Percentiles rank a stretch among this genome's conserved stretches.
phyloP scores from a whole-genome alignment of 139 green algal genomes.

The Penium margaritaceum region DNA sequence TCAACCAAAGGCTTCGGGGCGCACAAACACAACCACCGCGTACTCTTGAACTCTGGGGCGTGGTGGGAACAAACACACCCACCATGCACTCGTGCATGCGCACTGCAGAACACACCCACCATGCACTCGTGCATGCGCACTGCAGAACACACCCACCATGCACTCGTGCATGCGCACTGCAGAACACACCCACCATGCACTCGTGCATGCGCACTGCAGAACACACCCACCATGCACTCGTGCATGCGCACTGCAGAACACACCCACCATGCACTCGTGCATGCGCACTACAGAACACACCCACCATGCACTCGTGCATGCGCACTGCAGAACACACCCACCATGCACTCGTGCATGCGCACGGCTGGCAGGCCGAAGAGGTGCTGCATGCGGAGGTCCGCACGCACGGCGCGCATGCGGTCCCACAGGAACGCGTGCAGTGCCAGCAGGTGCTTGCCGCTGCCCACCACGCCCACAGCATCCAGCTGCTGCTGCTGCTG shows the following conservation, averaged over 20 bases:
- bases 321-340: too few species aligned
- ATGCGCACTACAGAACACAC: too few species aligned
- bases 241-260: too few species aligned
- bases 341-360: conserved; percentile 50
- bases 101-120: too few species aligned
- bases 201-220: not conserved
- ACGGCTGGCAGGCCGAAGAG: conserved; percentile 43
- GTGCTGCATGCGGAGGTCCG: conserved; percentile 67
- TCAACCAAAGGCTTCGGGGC: too few species aligned
- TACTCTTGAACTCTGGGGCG: too few species aligned
- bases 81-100: not conserved
- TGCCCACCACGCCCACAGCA: not conserved
- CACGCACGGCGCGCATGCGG: conserved; percentile 66
- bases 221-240: not conserved
- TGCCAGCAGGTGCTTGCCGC: conserved; percentile 38
- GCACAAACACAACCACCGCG: too few species aligned
- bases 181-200: not conserved
- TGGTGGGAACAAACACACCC: conserved; percentile 10
- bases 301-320: not conserved
- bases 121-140: not conserved
- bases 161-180: not conserved
- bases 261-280: not conserved
- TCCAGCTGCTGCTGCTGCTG: not conserved
- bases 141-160: too few species aligned
- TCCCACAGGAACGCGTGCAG: conserved; percentile 83